Evolutionary conservation across 1,284 basidiomycete genomes (phyloP).

Genomic region (Ceratobasidium sp.): DNA sequence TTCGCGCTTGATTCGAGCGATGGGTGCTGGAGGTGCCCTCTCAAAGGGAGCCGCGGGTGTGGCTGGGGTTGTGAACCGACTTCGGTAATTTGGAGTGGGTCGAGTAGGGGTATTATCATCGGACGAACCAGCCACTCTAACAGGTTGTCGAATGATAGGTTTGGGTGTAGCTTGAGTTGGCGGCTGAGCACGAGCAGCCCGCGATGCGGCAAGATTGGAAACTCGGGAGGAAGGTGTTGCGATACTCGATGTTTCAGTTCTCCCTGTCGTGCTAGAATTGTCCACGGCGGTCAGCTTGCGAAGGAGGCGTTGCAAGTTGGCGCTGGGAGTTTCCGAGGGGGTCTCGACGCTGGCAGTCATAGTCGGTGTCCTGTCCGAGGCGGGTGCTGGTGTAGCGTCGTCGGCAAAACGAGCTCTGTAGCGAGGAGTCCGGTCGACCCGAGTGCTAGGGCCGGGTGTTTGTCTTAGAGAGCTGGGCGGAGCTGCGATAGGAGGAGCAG

Average conservation of each 20-base stretch:
- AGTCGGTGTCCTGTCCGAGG: slow-evolving; percentile 3
- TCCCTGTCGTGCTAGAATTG: slow-evolving; percentile 29
- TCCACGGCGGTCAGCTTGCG: slow-evolving; percentile 34
- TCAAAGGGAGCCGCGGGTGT: slow-evolving; percentile 1
- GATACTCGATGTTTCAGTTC: slow-evolving; percentile 34
- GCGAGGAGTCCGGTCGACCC: slow-evolving; percentile 12
- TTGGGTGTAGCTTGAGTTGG: slow-evolving; percentile 7
- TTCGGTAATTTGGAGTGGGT: slow-evolving; percentile 3
- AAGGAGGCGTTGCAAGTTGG: slow-evolving; percentile 20
- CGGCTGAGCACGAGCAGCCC: background rate
- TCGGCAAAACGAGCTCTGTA: slow-evolving; percentile 32
- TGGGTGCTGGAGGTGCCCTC: background rate
- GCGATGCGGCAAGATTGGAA: slow-evolving; percentile 19
- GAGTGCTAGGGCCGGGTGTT: slow-evolving; percentile 2
- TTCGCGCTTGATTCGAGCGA: slow-evolving; percentile 10
- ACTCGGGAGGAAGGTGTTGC: slow-evolving; percentile 33
- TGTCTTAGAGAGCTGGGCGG: slow-evolving; percentile 14
- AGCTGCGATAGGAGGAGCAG: slow-evolving; percentile 1
- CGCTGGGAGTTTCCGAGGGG: slow-evolving; percentile 8
- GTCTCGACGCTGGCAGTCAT: background rate
- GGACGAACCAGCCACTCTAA: slow-evolving; percentile 13
- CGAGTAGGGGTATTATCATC: slow-evolving; percentile 35
- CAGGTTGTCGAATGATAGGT: slow-evolving; percentile 12
- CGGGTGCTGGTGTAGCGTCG: slow-evolving; percentile 3
- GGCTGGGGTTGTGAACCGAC: slow-evolving; percentile 18